Percentiles rank a stretch among this genome's conserved stretches.
Conservation (phyloP, 768 basidiomycete genomes). For the Aureoboletus auriporus region DNA sequence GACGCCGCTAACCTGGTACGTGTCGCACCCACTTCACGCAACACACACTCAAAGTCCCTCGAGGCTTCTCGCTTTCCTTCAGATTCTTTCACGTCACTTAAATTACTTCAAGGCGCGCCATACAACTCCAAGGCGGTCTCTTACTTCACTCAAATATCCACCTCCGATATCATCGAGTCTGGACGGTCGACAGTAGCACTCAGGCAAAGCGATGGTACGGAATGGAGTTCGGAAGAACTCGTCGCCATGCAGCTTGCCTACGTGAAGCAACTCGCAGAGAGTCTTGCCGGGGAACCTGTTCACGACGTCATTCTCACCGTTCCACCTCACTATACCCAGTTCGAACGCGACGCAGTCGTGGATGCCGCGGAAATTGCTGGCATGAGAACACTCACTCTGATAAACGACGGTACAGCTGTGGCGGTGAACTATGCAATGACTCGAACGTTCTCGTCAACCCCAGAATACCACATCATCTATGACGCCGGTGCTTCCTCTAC, state of each 20-base stretch:
- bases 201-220: conserved; percentile 54
- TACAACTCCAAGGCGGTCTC: conserved; percentile 54
- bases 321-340: conserved; percentile 85
- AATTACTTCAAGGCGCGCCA: conserved; percentile 74
- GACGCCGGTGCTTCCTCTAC: conserved; percentile 89
- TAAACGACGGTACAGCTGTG: conserved; percentile 93
- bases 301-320: conserved; percentile 85
- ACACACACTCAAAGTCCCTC: conserved; percentile 2
- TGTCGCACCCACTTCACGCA: conserved; percentile 9
- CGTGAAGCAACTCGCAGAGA: conserved; percentile 83
- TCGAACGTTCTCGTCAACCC: conserved; percentile 65
- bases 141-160: conserved; percentile 55
- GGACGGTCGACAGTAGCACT: conserved; percentile 59
- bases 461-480: conserved; percentile 87
- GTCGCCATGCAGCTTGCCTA: conserved; percentile 93
- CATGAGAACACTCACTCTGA: conserved; percentile 72
- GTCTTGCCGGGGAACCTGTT: conserved; percentile 69
- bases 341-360: conserved; percentile 85
- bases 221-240: conserved; percentile 87
- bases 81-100: conserved; percentile 83
- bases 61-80: conserved; percentile 91
- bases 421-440: conserved; percentile 99
- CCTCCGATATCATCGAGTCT: conserved; percentile 49
- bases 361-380: conserved; percentile 94
- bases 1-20: conserved; percentile 88